Percentiles rank a stretch among this genome's conserved stretches.
Conservation (phyloP, 768 basidiomycete species). For the Jaapia argillacea region DNA sequence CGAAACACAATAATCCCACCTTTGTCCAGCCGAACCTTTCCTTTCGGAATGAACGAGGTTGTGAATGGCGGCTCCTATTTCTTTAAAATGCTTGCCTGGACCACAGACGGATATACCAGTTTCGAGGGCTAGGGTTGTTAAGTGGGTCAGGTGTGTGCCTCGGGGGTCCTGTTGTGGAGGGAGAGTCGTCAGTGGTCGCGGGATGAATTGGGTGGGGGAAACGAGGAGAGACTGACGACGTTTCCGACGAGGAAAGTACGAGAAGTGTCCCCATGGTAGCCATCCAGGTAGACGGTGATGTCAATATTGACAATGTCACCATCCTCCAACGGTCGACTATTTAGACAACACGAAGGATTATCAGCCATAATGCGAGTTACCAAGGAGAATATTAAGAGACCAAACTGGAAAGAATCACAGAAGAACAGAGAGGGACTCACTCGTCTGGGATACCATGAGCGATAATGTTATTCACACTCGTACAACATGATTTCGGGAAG, state of each 20-base stretch:
- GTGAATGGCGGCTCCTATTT: constrained; percentile 66
- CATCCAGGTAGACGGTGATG: constrained; percentile 73
- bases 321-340: constrained; percentile 67
- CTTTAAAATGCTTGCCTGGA: constrained; percentile 56
- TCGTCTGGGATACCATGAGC: constrained; percentile 88
- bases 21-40: constrained; percentile 3
- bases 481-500: constrained; percentile 74
- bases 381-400: not conserved
- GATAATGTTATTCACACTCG: constrained; percentile 83
- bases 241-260: constrained; percentile 73
- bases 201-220: too few relatives aligned
- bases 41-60: constrained; percentile 26
- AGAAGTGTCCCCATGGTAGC: constrained; percentile 88
- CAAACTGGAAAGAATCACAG: not conserved
- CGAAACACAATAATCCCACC: constrained; percentile 51
- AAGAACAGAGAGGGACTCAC: constrained; percentile 45
- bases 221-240: constrained; percentile 56
- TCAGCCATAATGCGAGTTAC: constrained; percentile 1
- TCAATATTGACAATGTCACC: constrained; percentile 89
- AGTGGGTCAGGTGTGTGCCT: constrained; percentile 53
- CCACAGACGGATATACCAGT: constrained; percentile 68
- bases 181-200: too few relatives aligned
- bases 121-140: constrained; percentile 55
- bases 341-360: constrained; percentile 1
- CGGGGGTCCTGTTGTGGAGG: constrained; percentile 45